Evolutionary conservation across 1,284 basidiomycete species (phyloP), one percentile per base, ranked within the genome.

Genomic region (Irpex sp.): DNA sequence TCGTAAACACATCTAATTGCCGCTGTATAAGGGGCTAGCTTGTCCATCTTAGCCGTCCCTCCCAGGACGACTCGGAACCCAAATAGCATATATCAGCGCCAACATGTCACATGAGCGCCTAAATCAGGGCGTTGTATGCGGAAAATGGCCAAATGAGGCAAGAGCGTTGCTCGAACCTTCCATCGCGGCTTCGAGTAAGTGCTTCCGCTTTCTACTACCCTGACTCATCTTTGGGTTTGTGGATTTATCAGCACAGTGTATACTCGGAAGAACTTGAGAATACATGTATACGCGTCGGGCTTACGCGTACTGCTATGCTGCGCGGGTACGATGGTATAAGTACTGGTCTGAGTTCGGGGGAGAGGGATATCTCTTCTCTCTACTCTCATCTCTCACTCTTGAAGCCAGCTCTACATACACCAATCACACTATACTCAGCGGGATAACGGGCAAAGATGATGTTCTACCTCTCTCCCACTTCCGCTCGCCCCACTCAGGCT

Each of bases 401-500:
- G 19, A 19, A 17, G 8, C 17, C 11, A 52, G 1, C 51, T 52
- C 19, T n/a, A 15, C 9, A 13, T n/a, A 11, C n/a, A 5, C 8
- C 38, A 15, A 52, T 19, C 8, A 13, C 17, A 52, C 4, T 19
- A 52, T n/a, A 13, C 26, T 1, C 4, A 52, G 26, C 17, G 9
- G 9, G 19, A 31, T 19, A 52, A 19, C 51, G 51, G 8, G n/a
- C 40, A 4, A 52, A 9, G 51, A 56, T 56, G 54, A 71, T 72
- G 70, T 66, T 68, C 37, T 64, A 68, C 48, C 61, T 71, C 60
- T 65, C 68, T 17, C 66, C 68, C 3, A 54, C 63, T 19, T 66
- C 63, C 13, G 59, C 62, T 13, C 63, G 66, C 38, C 64, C 57
- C 48, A 64, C n/a, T n/a, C n/a, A n/a, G n/a, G n/a, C 61, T 21